A percentile compares a stretch with the other conserved stretches of the same genome.
Conservation (phyloP, 768 basidiomycete species). For the Psilocybe tampanensis region DNA sequence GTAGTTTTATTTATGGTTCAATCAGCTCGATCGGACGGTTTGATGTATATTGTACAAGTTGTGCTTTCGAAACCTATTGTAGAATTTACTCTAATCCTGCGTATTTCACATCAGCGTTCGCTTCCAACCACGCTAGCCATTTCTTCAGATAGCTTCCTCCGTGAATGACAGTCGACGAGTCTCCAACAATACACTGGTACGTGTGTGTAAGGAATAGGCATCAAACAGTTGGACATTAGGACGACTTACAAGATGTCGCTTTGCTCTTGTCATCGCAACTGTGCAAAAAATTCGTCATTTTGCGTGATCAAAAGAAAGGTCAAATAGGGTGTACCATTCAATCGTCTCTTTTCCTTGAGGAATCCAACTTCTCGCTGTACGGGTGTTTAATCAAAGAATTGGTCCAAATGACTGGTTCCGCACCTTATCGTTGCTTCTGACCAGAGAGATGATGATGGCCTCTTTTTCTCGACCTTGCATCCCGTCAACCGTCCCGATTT, state of each 20-base stretch:
- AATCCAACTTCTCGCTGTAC: constrained; percentile 88
- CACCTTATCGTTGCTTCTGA: constrained; percentile 87
- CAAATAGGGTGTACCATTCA: constrained; percentile 66
- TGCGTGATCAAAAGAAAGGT: not conserved
- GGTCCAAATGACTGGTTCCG: constrained; percentile 11
- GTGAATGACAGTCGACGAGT: constrained; percentile 87
- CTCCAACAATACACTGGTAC: constrained; percentile 85
- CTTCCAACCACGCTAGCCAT: constrained; percentile 92
- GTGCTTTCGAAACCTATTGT: too few species aligned
- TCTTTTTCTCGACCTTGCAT: constrained; percentile 98
- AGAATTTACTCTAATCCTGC: constrained; percentile 60
- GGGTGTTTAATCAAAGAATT: not conserved
- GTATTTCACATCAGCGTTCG: constrained; percentile 88
- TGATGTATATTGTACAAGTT: not conserved
- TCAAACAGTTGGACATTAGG: not conserved
- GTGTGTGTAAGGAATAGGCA: not conserved
- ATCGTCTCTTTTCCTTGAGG: constrained; percentile 85
- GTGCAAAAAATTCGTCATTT: not conserved
- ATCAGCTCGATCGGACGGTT: too few species aligned
- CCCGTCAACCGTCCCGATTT: constrained; percentile 94
- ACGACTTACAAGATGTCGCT: constrained; percentile 74
- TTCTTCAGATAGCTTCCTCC: constrained; percentile 83
- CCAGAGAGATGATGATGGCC: constrained; percentile 89
- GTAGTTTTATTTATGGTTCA: too few species aligned
- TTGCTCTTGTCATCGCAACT: constrained; percentile 89